Percentiles rank a stretch among this genome's conserved stretches.
Evolutionary conservation across 306 rosid genomes (phyloP).

Genomic region (Sicyos edulis): DNA sequence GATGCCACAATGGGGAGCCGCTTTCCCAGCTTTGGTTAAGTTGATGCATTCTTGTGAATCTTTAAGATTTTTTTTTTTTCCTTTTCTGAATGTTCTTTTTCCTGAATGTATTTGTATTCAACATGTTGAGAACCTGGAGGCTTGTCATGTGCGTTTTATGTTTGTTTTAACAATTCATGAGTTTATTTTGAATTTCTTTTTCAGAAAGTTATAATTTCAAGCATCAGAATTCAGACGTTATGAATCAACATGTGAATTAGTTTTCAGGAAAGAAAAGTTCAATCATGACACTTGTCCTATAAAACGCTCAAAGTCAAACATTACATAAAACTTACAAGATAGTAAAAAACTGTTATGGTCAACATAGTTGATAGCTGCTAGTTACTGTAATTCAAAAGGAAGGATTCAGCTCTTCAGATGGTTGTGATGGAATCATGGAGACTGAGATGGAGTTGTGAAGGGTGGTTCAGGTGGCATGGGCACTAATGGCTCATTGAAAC

Average conservation of each 20-base stretch:
- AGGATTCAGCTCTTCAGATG: conserved; percentile 13
- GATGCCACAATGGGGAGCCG: conserved; percentile 56
- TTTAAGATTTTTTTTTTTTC: neutral
- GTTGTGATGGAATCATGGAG: conserved; percentile 22
- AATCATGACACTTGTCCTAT: too few species aligned
- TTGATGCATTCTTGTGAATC: neutral
- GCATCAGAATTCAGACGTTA: neutral
- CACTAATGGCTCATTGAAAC: conserved; percentile 28
- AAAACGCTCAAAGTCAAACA: neutral
- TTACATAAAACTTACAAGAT: neutral
- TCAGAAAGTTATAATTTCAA: neutral
- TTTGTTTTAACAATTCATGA: neutral
- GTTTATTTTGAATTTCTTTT: neutral
- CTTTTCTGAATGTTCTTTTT: too few species aligned
- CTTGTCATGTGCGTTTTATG: neutral
- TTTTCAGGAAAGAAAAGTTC: too few species aligned
- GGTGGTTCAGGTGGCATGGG: conserved; percentile 28
- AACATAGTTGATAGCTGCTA: neutral
- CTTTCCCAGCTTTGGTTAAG: conserved; percentile 47
- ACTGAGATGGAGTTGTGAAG: conserved; percentile 21
- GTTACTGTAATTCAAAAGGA: conserved; percentile 1
- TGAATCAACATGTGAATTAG: neutral
- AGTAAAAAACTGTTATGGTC: conserved; percentile 10
- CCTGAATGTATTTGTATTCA: neutral
- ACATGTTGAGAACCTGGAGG: neutral